These are phyloP conservation scores for Cinnamomum micranthum DNA, from an alignment of 164 flowering plant genomes.

Conservation along the genomic window DNA sequence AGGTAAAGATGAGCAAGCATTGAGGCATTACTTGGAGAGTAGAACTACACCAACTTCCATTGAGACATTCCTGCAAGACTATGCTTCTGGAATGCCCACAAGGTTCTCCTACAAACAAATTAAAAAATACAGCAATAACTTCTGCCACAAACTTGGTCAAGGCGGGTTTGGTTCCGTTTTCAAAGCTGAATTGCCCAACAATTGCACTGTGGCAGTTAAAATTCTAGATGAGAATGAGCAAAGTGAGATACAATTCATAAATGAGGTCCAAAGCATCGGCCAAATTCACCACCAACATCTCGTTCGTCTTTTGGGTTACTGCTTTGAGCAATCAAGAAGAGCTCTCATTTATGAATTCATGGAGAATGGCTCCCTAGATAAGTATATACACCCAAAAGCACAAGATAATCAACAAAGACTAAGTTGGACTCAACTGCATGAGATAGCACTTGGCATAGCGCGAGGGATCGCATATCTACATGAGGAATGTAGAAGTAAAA, in stretches of 20 bases:
- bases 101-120: constrained; percentile 9
- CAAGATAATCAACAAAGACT: not conserved
- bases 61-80: constrained; percentile 11
- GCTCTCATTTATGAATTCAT: constrained; percentile 4
- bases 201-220: constrained; percentile 3
- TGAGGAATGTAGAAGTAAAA: constrained; percentile 5
- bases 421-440: constrained; percentile 3
- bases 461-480: constrained; percentile 8
- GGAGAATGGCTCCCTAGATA: constrained; percentile 5
- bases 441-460: constrained; percentile 14
- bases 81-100: not conserved
- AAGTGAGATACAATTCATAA: constrained; percentile 9
- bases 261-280: constrained; percentile 12
- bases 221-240: not conserved
- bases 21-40: not conserved
- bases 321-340: not conserved
- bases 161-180: constrained; percentile 10
- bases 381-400: not conserved
- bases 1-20: constrained; percentile 6
- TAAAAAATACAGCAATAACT: constrained; percentile 6
- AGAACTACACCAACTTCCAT: not conserved
- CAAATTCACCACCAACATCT: constrained; percentile 9
- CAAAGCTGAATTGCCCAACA: constrained; percentile 6
- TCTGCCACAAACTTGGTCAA: constrained; percentile 8
- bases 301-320: constrained; percentile 11